A percentile compares a stretch with the other conserved stretches of the same genome.
These are phyloP conservation scores for Chrysoporthe deuterocubensis DNA, from an alignment of 2,329 filamentous ascomycete genomes.

Conservation along the genomic window DNA sequence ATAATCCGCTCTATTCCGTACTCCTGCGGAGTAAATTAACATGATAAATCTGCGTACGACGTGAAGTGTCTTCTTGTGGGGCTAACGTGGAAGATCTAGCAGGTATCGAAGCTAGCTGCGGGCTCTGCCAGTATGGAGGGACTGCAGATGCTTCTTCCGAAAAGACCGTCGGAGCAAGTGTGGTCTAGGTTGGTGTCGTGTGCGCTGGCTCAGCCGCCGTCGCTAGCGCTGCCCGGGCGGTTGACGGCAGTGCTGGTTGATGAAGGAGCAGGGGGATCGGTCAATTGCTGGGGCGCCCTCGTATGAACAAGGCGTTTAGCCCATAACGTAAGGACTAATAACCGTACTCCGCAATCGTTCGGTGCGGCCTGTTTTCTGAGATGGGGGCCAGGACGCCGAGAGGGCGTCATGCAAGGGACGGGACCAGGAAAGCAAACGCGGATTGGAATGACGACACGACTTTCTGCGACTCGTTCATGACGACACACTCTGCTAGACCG, in stretches of 20 bases:
- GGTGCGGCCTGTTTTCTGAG: neutral
- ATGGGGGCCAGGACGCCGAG: neutral
- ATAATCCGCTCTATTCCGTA: no score
- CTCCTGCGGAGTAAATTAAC: no score
- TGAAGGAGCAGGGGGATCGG: no score
- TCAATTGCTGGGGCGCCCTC: no score
- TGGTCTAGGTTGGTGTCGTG: neutral
- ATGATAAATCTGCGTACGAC: no score
- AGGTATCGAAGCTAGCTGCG: no score
- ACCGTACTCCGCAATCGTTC: conserved; percentile 1
- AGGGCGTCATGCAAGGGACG: neutral
- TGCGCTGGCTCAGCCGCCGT: neutral
- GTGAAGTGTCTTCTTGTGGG: no score
- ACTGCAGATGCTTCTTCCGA: no score
- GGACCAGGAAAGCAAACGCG: neutral
- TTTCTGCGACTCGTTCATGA: conserved; percentile 21
- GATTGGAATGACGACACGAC: conserved; percentile 27
- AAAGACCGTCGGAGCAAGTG: neutral
- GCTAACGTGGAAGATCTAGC: no score
- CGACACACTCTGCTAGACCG: conserved; percentile 18
- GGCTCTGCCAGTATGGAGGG: no score
- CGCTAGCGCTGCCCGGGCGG: neutral
- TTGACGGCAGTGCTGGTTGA: no score
- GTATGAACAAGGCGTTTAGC: neutral
- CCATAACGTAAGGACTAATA: neutral